A percentile compares a stretch with the other conserved stretches of the same genome.
Evolutionary conservation across 441 rosid species (phyloP).

Genomic region (Populus hybrid): DNA sequence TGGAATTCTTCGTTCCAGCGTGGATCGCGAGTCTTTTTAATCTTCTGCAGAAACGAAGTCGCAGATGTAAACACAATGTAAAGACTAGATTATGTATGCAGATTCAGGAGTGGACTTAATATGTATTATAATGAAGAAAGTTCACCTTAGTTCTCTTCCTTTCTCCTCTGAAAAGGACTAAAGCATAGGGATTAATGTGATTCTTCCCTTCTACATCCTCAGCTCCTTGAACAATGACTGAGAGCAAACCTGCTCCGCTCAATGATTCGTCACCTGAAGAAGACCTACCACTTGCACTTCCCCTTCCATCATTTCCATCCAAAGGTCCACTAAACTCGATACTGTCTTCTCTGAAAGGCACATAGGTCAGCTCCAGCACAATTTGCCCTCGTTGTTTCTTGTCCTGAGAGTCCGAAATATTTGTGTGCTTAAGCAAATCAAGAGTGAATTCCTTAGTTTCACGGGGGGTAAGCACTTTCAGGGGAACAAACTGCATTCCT

Average conservation of each 20-base stretch:
- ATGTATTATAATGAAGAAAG: neutral
- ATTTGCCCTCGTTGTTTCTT: constrained; percentile 60
- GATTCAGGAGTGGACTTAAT: neutral
- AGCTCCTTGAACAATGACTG: constrained; percentile 71
- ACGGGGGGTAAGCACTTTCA: constrained; percentile 43
- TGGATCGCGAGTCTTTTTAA: constrained; percentile 70
- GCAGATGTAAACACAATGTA: neutral
- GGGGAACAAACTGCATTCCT: constrained; percentile 75
- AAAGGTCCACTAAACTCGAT: constrained; percentile 26
- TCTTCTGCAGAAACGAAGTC: constrained; percentile 35
- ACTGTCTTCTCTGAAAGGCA: constrained; percentile 69
- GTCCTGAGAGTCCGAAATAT: constrained; percentile 37
- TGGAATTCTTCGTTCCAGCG: constrained; percentile 87
- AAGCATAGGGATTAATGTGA: constrained; percentile 76
- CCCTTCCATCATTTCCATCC: constrained; percentile 31
- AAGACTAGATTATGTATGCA: neutral
- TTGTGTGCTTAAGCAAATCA: constrained; percentile 61
- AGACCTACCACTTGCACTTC: constrained; percentile 28
- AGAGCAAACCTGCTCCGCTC: constrained; percentile 71
- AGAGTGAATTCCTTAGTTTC: constrained; percentile 55
- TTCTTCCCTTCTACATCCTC: constrained; percentile 75
- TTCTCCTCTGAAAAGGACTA: constrained; percentile 73
- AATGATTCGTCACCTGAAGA: constrained; percentile 38
- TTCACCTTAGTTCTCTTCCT: constrained; percentile 75
- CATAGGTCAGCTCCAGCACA: constrained; percentile 57